phyloP scores from a whole-genome alignment of 768 basidiomycete species.

The Brasilioporus rufonigricans region DNA sequence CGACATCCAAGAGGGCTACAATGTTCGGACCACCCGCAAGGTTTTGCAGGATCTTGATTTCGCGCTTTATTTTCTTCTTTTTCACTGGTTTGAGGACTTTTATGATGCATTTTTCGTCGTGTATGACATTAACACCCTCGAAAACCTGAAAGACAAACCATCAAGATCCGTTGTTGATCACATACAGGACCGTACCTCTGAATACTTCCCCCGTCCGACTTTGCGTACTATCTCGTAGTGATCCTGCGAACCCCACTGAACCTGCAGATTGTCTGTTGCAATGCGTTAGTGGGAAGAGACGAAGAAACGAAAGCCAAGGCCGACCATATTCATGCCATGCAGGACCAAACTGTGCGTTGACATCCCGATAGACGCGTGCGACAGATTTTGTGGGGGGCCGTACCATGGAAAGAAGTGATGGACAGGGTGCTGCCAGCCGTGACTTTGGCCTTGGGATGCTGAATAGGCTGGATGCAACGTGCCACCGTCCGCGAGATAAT shows the following conservation, averaged over 20 bases:
- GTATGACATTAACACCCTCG: constrained; percentile 88
- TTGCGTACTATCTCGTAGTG: constrained; percentile 98
- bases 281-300: constrained; percentile 13
- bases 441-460: constrained; percentile 1
- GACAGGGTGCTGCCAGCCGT: constrained; percentile 13
- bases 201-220: constrained; percentile 94
- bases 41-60: constrained; percentile 98
- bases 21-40: constrained; percentile 95
- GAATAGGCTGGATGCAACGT: constrained; percentile 14
- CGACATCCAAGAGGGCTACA: constrained; percentile 90
- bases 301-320: constrained; percentile 15
- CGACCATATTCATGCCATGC: constrained; percentile 96
- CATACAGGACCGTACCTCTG: constrained; percentile 58
- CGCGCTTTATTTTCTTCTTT: constrained; percentile 99
- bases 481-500: constrained; percentile 5
- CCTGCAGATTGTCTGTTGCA: constrained; percentile 82
- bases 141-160: constrained; percentile 59
- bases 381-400: constrained; percentile 74
- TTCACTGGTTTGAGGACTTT: constrained; percentile 99
- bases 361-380: constrained; percentile 84
- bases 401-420: constrained; percentile 49
- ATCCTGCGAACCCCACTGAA: constrained; percentile 97
- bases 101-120: constrained; percentile 94
- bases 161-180: constrained; percentile 13
- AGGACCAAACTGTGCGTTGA: constrained; percentile 82